A percentile compares a stretch with the other conserved stretches of the same genome.
Evolutionary conservation across 768 basidiomycete species (phyloP).

Genomic region (Auricularia sp.): DNA sequence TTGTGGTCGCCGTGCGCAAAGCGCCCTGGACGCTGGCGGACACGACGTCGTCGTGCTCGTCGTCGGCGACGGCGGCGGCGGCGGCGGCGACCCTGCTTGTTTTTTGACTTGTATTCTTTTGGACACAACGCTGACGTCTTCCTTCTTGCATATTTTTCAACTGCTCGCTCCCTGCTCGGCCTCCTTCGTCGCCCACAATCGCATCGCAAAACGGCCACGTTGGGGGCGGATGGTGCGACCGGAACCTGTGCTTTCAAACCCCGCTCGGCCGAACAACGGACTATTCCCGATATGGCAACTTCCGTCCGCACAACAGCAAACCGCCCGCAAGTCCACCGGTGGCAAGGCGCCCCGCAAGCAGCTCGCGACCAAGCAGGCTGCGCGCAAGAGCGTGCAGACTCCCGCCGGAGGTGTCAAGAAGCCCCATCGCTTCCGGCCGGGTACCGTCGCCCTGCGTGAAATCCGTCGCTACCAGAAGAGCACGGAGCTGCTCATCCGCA

Average conservation of each 20-base stretch:
- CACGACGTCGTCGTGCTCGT: background rate
- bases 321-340: slow-evolving; percentile 98
- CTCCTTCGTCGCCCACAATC: background rate
- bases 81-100: background rate
- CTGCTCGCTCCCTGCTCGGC: background rate
- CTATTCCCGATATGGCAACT: background rate
- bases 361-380: slow-evolving; percentile 84
- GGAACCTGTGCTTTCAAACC: background rate
- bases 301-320: slow-evolving; percentile 53
- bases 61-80: background rate
- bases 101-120: background rate
- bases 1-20: too few species aligned
- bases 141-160: background rate
- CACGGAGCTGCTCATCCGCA: slow-evolving; percentile 97
- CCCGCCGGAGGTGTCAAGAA: slow-evolving; percentile 99
- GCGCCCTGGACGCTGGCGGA: background rate
- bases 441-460: slow-evolving; percentile 99
- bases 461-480: slow-evolving; percentile 98
- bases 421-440: slow-evolving; percentile 93
- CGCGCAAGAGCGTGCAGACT: slow-evolving; percentile 71
- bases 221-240: background rate
- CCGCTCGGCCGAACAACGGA: background rate
- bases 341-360: slow-evolving; percentile 91
- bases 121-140: background rate
- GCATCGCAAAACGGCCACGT: background rate